Conservation (phyloP, 2,329 filamentous ascomycete genomes). For the Sphaerostilbella broomeana region DNA sequence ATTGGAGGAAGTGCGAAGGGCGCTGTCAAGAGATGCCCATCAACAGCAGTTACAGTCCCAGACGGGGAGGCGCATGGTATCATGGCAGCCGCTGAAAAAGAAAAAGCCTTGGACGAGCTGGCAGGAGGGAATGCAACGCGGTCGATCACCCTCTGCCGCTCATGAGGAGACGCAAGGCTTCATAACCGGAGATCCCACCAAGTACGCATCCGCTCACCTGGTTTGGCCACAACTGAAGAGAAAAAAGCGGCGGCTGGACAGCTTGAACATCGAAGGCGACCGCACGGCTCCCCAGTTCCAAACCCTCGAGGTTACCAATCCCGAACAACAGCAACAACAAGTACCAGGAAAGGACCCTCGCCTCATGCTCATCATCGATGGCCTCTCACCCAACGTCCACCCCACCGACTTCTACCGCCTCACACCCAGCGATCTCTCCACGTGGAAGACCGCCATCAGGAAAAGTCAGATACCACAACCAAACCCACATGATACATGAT, state of each 20-base stretch:
- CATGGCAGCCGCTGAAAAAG: background rate
- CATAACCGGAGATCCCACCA: too few relatives aligned
- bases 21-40: background rate
- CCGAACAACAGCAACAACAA: constrained; percentile 1
- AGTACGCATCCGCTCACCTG: background rate
- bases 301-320: background rate
- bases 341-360: constrained; percentile 8
- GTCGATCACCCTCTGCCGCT: background rate
- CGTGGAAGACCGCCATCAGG: constrained; percentile 58
- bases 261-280: background rate
- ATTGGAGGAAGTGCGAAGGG: background rate
- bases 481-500: too few relatives aligned
- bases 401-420: constrained; percentile 67
- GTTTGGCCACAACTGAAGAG: constrained; percentile 10
- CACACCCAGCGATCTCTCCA: constrained; percentile 57
- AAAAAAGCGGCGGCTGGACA: background rate
- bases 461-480: too few relatives aligned
- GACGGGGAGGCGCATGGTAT: background rate
- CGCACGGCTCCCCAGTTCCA: background rate
- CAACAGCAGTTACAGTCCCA: background rate
- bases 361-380: constrained; percentile 49
- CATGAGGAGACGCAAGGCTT: too few relatives aligned
- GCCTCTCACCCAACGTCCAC: constrained; percentile 52
- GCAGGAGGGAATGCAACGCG: background rate
- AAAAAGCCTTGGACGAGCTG: background rate